Percentiles rank a stretch among this genome's conserved stretches.
phyloP scores from a whole-genome alignment of 805 yeast genomes.

The Barnettozyma wickerhamii region DNA sequence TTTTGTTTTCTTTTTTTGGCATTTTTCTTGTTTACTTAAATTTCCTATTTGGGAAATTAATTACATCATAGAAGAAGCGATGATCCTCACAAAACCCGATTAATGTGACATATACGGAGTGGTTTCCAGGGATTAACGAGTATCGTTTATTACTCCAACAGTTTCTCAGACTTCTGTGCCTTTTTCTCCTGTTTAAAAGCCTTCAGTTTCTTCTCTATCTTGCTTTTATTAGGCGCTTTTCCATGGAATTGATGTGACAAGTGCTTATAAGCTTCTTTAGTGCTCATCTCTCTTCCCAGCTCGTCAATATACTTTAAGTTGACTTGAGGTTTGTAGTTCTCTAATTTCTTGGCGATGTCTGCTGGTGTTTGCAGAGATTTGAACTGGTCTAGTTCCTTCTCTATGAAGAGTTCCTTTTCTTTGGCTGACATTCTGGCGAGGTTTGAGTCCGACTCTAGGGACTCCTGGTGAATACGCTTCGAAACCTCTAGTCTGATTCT shows the following conservation, averaged over 20 bases:
- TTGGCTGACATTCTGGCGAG: constrained; percentile 34
- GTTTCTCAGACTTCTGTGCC: neutral
- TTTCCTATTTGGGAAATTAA: too few relatives aligned
- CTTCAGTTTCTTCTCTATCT: constrained; percentile 20
- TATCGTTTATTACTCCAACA: neutral
- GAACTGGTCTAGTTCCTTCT: constrained; percentile 13
- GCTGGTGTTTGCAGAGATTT: constrained; percentile 7
- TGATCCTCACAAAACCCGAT: too few relatives aligned
- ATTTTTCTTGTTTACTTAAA: too few relatives aligned
- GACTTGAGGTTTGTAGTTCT: constrained; percentile 43
- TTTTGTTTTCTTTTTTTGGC: too few relatives aligned
- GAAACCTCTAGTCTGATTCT: constrained; percentile 15
- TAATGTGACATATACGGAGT: too few relatives aligned
- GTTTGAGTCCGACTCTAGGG: constrained; percentile 12
- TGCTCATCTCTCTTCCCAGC: constrained; percentile 41
- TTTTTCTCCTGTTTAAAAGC: constrained; percentile 17
- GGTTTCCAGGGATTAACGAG: neutral
- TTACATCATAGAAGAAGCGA: too few relatives aligned
- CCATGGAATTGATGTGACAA: constrained; percentile 63
- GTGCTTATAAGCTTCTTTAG: constrained; percentile 57
- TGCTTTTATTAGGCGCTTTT: constrained; percentile 21
- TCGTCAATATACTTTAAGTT: constrained; percentile 48
- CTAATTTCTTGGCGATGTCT: constrained; percentile 18
- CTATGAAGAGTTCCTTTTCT: constrained; percentile 37
- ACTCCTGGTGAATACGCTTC: constrained; percentile 13